Evolutionary conservation across 2,329 filamentous ascomycete genomes (phyloP), one percentile per base, ranked within the genome.

Genomic region (Sphaerulina vaccinii): DNA sequence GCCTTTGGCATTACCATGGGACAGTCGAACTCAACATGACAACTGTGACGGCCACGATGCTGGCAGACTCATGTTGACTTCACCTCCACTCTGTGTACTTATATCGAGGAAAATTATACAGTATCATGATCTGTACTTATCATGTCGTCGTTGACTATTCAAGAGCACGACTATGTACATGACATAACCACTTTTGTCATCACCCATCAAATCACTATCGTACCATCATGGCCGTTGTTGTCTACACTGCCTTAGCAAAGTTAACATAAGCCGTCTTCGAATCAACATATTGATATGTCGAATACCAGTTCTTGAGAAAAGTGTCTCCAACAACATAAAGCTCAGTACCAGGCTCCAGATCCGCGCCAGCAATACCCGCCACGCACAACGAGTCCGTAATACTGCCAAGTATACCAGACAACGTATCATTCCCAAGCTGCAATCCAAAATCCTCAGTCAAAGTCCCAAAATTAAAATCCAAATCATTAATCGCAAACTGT

Each of bases 221-320:
- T n/a, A n/a, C n/a, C n/a, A n/a, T n/a, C n/a, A n/a, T n/a, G n/a
- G n/a, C n/a, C n/a, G n/a, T n/a, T n/a, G n/a, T n/a, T n/a, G n/a
- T n/a, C n/a, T n/a, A n/a, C n/a, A n/a, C n/a, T n/a, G n/a, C n/a
- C n/a, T n/a, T n/a, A n/a, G n/a, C n/a, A n/a, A n/a, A n/a, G n/a
- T n/a, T n/a, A n/a, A n/a, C n/a, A n/a, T n/a, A n/a, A n/a, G n/a
- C n/a, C n/a, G n/a, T n/a, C n/a, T n/a, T n/a, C n/a, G n/a, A n/a
- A n/a, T n/a, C n/a, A n/a, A n/a, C n/a, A n/a, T n/a, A n/a, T n/a
- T n/a, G n/a, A n/a, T n/a, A n/a, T n/a, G n/a, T n/a, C n/a, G n/a
- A n/a, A n/a, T 60, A 62, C 60, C 61, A 63, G 49, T 57, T 60
- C 55, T 63, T 62, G 11, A 62, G 37, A 47, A 63, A 63, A 1